Evolutionary conservation across 176 grass and related monocot species (phyloP).

Genomic region (Leersia perrieri): DNA sequence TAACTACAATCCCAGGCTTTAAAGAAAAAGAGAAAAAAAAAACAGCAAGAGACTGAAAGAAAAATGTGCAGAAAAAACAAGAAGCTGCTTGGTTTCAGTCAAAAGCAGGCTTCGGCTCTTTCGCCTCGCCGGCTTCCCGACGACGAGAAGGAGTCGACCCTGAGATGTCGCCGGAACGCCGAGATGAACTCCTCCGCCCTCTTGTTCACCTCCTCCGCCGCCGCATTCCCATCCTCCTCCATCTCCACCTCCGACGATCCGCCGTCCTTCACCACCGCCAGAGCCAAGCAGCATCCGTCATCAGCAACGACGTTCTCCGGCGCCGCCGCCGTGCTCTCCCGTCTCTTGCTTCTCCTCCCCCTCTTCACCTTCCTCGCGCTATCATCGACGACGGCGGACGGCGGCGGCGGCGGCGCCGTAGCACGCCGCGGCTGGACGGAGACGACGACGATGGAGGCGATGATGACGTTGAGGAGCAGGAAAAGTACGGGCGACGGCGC

Average conservation of each 20-base stretch:
- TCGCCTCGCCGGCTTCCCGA: constrained; percentile 18
- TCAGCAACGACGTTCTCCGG: background rate
- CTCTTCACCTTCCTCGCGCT: constrained; percentile 37
- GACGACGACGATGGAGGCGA: constrained; percentile 74
- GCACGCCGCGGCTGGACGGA: constrained; percentile 40
- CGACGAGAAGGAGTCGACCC: constrained; percentile 67
- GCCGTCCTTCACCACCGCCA: constrained; percentile 12
- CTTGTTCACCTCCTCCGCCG: constrained; percentile 73
- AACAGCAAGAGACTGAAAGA: background rate
- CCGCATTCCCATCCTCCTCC: constrained; percentile 30
- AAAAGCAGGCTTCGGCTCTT: background rate
- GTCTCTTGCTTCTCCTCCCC: constrained; percentile 23
- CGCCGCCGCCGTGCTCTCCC: background rate
- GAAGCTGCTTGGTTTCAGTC: background rate
- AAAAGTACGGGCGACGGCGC: constrained; percentile 68
- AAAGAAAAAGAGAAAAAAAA: background rate
- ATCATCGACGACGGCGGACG: background rate
- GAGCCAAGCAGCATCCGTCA: constrained; percentile 24
- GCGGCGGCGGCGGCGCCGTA: background rate
- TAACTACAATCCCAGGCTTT: constrained; percentile 1
- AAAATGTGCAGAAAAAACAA: background rate
- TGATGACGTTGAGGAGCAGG: constrained; percentile 79
- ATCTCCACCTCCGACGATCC: background rate
- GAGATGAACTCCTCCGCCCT: constrained; percentile 85
- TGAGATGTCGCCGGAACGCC: constrained; percentile 77